These are phyloP conservation scores for Kluyveromyces marxianus DNA, from an alignment of 1,139 yeast genomes.

Conservation along the genomic window DNA sequence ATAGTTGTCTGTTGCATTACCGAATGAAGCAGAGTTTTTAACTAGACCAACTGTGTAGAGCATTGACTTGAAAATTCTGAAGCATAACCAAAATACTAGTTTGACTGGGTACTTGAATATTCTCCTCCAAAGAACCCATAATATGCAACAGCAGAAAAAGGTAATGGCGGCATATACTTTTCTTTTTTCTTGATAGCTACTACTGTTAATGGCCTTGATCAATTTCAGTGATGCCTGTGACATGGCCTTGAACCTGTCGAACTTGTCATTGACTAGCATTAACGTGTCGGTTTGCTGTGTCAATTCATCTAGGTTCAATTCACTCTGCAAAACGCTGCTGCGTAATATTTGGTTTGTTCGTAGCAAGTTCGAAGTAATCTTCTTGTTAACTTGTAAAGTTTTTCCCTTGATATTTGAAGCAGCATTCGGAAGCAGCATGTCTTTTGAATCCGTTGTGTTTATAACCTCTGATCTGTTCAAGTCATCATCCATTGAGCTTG, in stretches of 20 bases:
- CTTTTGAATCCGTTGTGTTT: neutral
- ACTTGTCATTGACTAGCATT: slow-evolving; percentile 38
- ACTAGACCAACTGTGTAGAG: slow-evolving; percentile 27
- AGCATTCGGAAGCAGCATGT: neutral
- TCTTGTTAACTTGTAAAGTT: slow-evolving; percentile 30
- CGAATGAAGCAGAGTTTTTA: neutral
- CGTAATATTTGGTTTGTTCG: slow-evolving; percentile 39
- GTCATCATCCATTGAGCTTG: neutral
- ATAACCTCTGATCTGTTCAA: neutral
- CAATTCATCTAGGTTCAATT: slow-evolving; percentile 49
- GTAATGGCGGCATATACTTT: slow-evolving; percentile 46
- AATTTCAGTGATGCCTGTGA: slow-evolving; percentile 45
- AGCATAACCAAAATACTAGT: slow-evolving; percentile 42
- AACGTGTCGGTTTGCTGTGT: slow-evolving; percentile 49
- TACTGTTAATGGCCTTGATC: slow-evolving; percentile 41
- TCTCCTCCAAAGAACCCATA: slow-evolving; percentile 53
- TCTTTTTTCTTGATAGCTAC: slow-evolving; percentile 47
- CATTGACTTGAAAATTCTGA: slow-evolving; percentile 35
- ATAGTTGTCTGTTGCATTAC: too few relatives aligned
- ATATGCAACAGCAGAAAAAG: slow-evolving; percentile 42
- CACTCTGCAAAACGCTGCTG: slow-evolving; percentile 50
- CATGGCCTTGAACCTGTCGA: slow-evolving; percentile 39
- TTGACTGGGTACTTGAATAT: slow-evolving; percentile 44
- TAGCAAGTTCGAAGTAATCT: slow-evolving; percentile 30
- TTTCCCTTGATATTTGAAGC: slow-evolving; percentile 27